phyloP scores from a whole-genome alignment of 2,329 filamentous ascomycete genomes.

The Magnaporthiopsis rhizophila region DNA sequence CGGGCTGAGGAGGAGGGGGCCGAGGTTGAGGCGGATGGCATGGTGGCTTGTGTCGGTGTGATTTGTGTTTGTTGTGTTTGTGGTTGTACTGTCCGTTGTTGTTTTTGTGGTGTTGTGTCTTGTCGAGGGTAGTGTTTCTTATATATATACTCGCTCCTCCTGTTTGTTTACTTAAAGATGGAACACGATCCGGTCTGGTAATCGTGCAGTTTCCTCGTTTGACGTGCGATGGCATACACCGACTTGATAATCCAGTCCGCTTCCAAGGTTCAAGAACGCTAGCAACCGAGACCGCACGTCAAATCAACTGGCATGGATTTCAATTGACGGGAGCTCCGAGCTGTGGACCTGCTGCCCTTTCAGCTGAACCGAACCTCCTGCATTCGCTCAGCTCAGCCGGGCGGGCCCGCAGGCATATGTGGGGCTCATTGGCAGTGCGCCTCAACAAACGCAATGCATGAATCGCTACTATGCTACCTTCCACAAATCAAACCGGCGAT shows the following conservation, averaged over 20 bases:
- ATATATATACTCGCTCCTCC: too few relatives aligned
- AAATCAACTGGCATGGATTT: not conserved
- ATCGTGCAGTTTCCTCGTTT: not conserved
- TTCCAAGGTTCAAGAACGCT: not conserved
- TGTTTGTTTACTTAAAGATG: not conserved
- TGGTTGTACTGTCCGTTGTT: too few relatives aligned
- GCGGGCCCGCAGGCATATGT: not conserved
- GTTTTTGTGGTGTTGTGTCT: not conserved
- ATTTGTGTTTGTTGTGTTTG: not conserved
- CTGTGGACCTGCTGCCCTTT: not conserved
- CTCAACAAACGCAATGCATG: not conserved
- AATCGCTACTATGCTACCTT: not conserved
- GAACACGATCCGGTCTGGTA: too few relatives aligned
- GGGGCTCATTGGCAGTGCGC: too few relatives aligned
- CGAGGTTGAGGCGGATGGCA: conserved; percentile 14
- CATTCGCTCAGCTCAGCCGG: too few relatives aligned
- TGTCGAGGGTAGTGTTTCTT: not conserved
- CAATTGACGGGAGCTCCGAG: not conserved
- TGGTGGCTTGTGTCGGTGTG: conserved; percentile 6
- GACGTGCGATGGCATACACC: not conserved
- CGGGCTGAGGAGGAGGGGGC: conserved; percentile 20
- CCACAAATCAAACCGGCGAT: not conserved
- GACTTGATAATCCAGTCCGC: not conserved
- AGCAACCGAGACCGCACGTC: too few relatives aligned
- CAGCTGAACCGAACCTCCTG: not conserved